Evolutionary conservation across 2,329 filamentous ascomycete species (phyloP), one percentile per base, ranked within the genome.

Genomic region (Stemphylium vesicarium): DNA sequence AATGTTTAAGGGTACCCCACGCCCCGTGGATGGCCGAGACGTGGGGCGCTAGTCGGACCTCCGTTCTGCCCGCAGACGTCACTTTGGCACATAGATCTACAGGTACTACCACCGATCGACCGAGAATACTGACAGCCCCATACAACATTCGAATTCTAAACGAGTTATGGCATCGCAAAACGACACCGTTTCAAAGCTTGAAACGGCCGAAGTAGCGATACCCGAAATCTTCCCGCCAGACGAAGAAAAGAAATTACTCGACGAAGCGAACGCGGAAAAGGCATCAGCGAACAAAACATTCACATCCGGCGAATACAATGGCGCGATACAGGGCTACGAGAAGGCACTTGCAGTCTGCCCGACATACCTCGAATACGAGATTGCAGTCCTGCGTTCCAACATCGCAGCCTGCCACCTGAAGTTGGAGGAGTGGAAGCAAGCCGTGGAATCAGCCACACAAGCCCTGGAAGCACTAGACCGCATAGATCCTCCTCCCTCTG

Each of bases 371-470:
- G 87, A 94, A 72, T 96, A 91, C 77, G 92, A 96, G 65, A 82
- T 94, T 59, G 92, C 93, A 22, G 91, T 98, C 9, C 81, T 98
- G 5, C 86, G 88, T 55, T 92, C 90, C 72, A 98, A 98, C 78
- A 88, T 97, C 62, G 85, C 94, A 1, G 94, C 93, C 9, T 96
- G 92, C 71, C 86, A 96, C 66, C 75, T 98, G 50, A 96, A 96
- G 73, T 80, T 96, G 3, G 82, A 87, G 57, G 88, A 94, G 57
- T 97, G 92, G 91, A 92, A 93, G 63, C 87, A 91, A 26, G 91
- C 92, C 9, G 83, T 92, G 38, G 87, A 88, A 43, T 83, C 85
- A 9, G 92, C 93, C 0, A 90, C 87, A 0, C 81, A 84, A 10
- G 88, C 91, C 2, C 72, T 98, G 0, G 88, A 93, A 10, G 82